Evolutionary conservation across 352 stramenopile genomes (phyloP).

Genomic region (Phytophthora sp.): DNA sequence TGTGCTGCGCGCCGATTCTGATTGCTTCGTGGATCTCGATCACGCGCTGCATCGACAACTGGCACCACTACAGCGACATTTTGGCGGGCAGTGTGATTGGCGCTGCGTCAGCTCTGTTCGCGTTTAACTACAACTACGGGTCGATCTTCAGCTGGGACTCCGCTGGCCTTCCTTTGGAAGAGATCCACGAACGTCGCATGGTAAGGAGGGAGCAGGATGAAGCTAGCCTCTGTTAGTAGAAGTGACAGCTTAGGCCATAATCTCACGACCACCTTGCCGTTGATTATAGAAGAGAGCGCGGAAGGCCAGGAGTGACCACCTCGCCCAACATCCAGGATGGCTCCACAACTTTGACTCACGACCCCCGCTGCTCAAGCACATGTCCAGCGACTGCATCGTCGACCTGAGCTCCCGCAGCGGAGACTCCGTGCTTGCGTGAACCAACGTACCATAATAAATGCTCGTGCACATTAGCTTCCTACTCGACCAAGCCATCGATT

Average conservation of each 20-base stretch:
- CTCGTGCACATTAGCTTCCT: slow-evolving; percentile 7
- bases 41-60: slow-evolving; percentile 84
- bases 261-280: background rate
- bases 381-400: slow-evolving; percentile 40
- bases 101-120: slow-evolving; percentile 43
- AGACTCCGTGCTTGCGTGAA: slow-evolving; percentile 3
- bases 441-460: too few species aligned
- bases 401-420: slow-evolving; percentile 24
- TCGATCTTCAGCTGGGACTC: slow-evolving; percentile 69
- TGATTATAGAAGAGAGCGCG: slow-evolving; percentile 15
- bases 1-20: slow-evolving; percentile 66
- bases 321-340: slow-evolving; percentile 39
- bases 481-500: slow-evolving; percentile 2
- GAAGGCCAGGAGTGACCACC: slow-evolving; percentile 17
- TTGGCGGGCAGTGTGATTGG: slow-evolving; percentile 71
- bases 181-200: slow-evolving; percentile 53
- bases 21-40: slow-evolving; percentile 75
- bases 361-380: slow-evolving; percentile 31
- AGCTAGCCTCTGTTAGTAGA: too few species aligned
- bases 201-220: slow-evolving; percentile 33
- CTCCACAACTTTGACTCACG: slow-evolving; percentile 55
- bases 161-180: slow-evolving; percentile 61
- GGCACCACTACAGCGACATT: slow-evolving; percentile 86
- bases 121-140: slow-evolving; percentile 75
- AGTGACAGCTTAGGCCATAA: slow-evolving; percentile 16